Evolutionary conservation across 2,329 filamentous ascomycete genomes (phyloP), one percentile per base, ranked within the genome.

Genomic region (Fusarium redolens): DNA sequence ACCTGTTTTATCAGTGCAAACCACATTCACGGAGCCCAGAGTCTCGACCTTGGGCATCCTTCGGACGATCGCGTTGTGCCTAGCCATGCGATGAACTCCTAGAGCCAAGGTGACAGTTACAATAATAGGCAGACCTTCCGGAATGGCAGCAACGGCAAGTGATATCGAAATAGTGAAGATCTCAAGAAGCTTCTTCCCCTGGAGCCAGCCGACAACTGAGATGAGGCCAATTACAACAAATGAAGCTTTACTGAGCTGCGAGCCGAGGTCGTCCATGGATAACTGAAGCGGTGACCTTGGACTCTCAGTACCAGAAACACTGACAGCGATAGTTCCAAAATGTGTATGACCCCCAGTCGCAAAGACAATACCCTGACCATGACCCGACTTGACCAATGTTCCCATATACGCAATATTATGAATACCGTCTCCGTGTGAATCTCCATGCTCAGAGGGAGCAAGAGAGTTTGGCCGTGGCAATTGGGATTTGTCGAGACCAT

Each of bases 351-450:
- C 93, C 61, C 97, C 97, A 11, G 96, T 99, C 13, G 95, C 95
- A 80, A 98, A 97, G n/a, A 99, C 96, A 74, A 99, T 92, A 47
- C 96, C 96, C 81, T 97, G 95, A 0, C 96, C 96, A 78, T 99
- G 92, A 15, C 96, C 96, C 40, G 96, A 98, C 74, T 96, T 94
- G 38, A 99, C 95, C 73, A 99, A 83, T 5, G 96, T 99, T 33
- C 96, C 96, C 95, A 99, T 98, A 81, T 98, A 98, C 4, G 95
- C 96, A 80, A 99, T 95, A 78, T 99, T 98, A 77, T 92, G 93
- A 76, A 92, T 90, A 60, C 93, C 92, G 69, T 93, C 93, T 56
- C 93, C 84, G 14, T 76, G 69, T 54, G 90, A 87, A 48, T 93
- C 88, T 73, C 93, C 91, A 33, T 89, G 69, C 86, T 90, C 73